Base-by-base conservation (phyloP, 2,329 filamentous ascomycete species). In the Mycosphaerelloides madeirae region DNA sequence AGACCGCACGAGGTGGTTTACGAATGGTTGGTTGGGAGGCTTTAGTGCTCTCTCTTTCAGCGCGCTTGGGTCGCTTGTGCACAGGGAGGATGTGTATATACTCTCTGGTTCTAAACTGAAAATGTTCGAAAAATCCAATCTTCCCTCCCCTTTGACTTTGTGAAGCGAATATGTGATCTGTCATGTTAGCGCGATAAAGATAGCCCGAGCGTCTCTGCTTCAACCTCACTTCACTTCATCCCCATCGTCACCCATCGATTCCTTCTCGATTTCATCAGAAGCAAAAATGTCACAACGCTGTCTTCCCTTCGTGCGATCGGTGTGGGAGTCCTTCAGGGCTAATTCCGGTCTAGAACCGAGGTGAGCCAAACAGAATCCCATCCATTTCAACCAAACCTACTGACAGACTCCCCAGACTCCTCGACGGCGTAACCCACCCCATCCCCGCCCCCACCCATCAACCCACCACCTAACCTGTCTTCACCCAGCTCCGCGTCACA, bases 341-440 rank as follows among this genome's bases (percentile, higher is more conserved):
- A 85, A 87, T 53, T 95, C 89, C 4, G 90, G 90, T 6, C 71
- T 97, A 15, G 91, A 96, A 66, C 88, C 88, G 64, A 85, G 86
- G 90, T 95, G 72, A 34, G 6, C 29, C 48, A 7, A 31, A 18
- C 19, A 12, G 13, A 5, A 6, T 32, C 13, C 13, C 5, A n/a
- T n/a, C 6, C 13, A 32, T 6, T 14, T 32, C 6, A 6, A 32
- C 15, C 15, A 12, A 3, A 19, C 33, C 19, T 8, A 35, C 35
- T 40, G 14, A 38, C 28, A 12, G 31, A 25, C 22, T 16, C 13
- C 18, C n/a, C 38, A 73, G 70, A 39, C 52, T 74, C 4, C 56
- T 73, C 6, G 68, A 73, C 46, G 38, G 53, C 31, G 57, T 58
- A 52, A 20, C 47, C 51, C 11, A n/a, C 16, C 25, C 31, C n/a